A percentile compares a stretch with the other conserved stretches of the same genome.
phyloP scores from a whole-genome alignment of 345 rosid genomes.

The Schrenkiella parvula region DNA sequence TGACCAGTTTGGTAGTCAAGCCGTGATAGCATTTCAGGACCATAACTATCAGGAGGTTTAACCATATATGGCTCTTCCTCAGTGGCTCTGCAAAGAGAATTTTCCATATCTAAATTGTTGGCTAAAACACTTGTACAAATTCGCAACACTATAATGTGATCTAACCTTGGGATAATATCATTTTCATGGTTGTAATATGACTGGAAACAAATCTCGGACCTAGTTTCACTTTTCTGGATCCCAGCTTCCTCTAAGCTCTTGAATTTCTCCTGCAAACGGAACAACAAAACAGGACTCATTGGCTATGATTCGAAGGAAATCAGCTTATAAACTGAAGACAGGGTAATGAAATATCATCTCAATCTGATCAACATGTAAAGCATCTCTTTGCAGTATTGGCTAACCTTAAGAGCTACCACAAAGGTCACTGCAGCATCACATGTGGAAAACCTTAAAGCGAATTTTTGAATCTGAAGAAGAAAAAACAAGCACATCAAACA shows the following conservation, averaged over 20 bases:
- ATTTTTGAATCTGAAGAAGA: constrained; percentile 79
- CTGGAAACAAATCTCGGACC: constrained; percentile 45
- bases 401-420: constrained; percentile 54
- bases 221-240: constrained; percentile 34
- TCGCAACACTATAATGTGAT: constrained; percentile 2
- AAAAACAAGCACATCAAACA: constrained; percentile 9
- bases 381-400: constrained; percentile 5
- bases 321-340: constrained; percentile 1
- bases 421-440: constrained; percentile 52
- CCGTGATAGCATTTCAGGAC: no score
- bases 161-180: constrained; percentile 41
- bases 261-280: constrained; percentile 45
- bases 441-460: constrained; percentile 61
- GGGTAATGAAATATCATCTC: background rate
- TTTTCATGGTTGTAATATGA: constrained; percentile 42
- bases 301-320: background rate
- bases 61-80: background rate
- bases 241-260: constrained; percentile 33
- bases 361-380: background rate
- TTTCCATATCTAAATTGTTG: constrained; percentile 4
- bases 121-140: background rate
- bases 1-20: no score
- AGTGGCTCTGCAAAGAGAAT: constrained; percentile 39
- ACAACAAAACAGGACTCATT: constrained; percentile 7
- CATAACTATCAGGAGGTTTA: background rate